These are phyloP conservation scores for Ustilago trichophora DNA, from an alignment of 1,284 basidiomycete genomes.

Conservation along the genomic window DNA sequence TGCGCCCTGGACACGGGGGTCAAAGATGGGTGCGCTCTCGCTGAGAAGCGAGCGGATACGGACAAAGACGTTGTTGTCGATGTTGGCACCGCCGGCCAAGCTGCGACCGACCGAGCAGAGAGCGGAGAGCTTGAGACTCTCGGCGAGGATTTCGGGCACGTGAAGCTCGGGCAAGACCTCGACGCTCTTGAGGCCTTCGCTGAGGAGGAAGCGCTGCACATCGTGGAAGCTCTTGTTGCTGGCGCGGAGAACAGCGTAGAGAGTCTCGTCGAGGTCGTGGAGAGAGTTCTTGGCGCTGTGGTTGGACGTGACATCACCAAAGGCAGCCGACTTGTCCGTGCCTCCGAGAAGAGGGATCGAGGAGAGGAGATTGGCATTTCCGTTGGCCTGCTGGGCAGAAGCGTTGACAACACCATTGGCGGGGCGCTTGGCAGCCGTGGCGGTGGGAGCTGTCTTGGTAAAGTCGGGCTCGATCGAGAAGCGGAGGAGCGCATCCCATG, in stretches of 20 bases:
- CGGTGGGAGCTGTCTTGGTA: neutral
- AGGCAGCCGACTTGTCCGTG: conserved; percentile 37
- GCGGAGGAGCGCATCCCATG: conserved; percentile 77
- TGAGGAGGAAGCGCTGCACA: conserved; percentile 61
- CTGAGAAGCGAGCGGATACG: conserved; percentile 81
- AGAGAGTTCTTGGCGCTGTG: conserved; percentile 2
- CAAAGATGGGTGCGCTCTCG: conserved; percentile 80
- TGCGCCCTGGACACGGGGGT: conserved; percentile 83
- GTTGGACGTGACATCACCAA: conserved; percentile 63
- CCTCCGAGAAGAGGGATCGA: conserved; percentile 34
- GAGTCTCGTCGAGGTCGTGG: conserved; percentile 65
- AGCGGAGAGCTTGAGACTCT: conserved; percentile 81
- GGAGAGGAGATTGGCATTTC: no score
- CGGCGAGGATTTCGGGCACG: conserved; percentile 50
- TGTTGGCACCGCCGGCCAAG: conserved; percentile 64
- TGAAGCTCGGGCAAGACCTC: conserved; percentile 54
- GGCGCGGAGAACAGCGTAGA: conserved; percentile 49
- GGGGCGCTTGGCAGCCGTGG: conserved; percentile 8
- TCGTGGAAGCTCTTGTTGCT: conserved; percentile 60
- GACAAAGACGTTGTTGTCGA: conserved; percentile 76
- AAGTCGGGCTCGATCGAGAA: conserved; percentile 29
- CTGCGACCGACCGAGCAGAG: conserved; percentile 80
- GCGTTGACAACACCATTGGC: conserved; percentile 10
- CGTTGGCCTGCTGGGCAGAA: no score
- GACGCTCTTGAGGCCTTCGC: conserved; percentile 45